A percentile compares a stretch with the other conserved stretches of the same genome.
Conservation (phyloP, 1,139 yeast species). For the Eremothecium gossypii region DNA sequence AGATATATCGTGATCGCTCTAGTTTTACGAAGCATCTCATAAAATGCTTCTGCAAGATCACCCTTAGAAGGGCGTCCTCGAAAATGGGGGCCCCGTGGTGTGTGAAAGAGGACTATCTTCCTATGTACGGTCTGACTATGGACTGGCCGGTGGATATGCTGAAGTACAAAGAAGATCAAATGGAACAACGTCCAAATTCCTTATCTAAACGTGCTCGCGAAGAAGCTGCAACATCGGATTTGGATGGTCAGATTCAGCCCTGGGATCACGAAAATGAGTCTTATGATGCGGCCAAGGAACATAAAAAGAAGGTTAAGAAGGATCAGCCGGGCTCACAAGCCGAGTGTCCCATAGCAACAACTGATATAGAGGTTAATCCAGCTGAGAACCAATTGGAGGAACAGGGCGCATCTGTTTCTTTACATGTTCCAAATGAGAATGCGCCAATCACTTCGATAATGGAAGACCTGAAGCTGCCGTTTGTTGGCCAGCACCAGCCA, state of each 20-base stretch:
- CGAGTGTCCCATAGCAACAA: no score
- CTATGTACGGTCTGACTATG: conserved; percentile 32
- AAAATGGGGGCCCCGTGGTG: conserved; percentile 97
- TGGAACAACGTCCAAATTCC: background rate
- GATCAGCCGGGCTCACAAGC: background rate
- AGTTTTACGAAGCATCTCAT: conserved; percentile 84
- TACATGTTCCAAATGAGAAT: background rate
- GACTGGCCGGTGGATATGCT: conserved; percentile 29
- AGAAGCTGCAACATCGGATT: background rate
- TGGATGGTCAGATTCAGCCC: background rate
- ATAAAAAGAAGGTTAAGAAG: background rate
- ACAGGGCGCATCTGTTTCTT: background rate
- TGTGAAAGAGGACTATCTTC: conserved; percentile 60
- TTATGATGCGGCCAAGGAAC: background rate
- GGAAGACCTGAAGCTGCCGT: conserved; percentile 31
- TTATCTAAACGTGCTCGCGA: conserved; percentile 1
- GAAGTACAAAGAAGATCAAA: conserved; percentile 24
- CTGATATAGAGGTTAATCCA: background rate
- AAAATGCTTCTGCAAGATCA: conserved; percentile 78
- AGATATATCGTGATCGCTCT: conserved; percentile 73
- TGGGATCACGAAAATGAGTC: background rate
- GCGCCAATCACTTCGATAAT: conserved; percentile 25
- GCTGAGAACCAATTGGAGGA: background rate
- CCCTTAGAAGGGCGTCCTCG: conserved; percentile 64
- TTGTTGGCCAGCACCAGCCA: conserved; percentile 17